These are phyloP conservation scores for Diaporthe citri DNA, from an alignment of 2,329 filamentous ascomycete species.

Conservation along the genomic window DNA sequence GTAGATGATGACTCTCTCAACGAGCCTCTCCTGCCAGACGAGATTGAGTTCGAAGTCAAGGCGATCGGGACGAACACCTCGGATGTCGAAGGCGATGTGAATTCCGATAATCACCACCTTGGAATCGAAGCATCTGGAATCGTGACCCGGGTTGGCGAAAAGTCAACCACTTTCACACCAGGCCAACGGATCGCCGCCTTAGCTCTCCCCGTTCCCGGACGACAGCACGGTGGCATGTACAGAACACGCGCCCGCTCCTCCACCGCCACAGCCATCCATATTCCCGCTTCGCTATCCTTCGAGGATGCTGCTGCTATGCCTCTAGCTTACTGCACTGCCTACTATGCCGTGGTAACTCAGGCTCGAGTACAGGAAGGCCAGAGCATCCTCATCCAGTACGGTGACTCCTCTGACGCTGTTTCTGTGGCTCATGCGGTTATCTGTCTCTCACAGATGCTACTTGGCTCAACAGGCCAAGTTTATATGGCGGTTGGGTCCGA, in stretches of 20 bases:
- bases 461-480: conserved; percentile 53
- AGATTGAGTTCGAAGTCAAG: conserved; percentile 51
- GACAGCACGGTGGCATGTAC: background rate
- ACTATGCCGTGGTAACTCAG: conserved; percentile 54
- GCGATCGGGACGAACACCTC: conserved; percentile 50
- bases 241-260: background rate
- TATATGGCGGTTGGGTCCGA: conserved; percentile 48
- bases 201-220: background rate
- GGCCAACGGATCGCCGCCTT: conserved; percentile 3
- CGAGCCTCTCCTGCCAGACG: conserved; percentile 35
- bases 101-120: conserved; percentile 46
- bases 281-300: conserved; percentile 47
- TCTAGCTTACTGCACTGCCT: conserved; percentile 56
- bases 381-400: conserved; percentile 45
- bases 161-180: conserved; percentile 6
- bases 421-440: conserved; percentile 36
- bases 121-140: conserved; percentile 47
- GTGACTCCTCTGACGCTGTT: conserved; percentile 39
- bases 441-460: conserved; percentile 29
- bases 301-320: conserved; percentile 56
- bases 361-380: conserved; percentile 54
- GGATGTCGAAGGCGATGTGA: conserved; percentile 49
- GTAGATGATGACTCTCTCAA: background rate
- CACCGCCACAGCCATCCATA: conserved; percentile 38
- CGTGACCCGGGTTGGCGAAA: conserved; percentile 40